Evolutionary conservation across 257 asterid genomes (phyloP).

Genomic region (Solanum paucissectum): DNA sequence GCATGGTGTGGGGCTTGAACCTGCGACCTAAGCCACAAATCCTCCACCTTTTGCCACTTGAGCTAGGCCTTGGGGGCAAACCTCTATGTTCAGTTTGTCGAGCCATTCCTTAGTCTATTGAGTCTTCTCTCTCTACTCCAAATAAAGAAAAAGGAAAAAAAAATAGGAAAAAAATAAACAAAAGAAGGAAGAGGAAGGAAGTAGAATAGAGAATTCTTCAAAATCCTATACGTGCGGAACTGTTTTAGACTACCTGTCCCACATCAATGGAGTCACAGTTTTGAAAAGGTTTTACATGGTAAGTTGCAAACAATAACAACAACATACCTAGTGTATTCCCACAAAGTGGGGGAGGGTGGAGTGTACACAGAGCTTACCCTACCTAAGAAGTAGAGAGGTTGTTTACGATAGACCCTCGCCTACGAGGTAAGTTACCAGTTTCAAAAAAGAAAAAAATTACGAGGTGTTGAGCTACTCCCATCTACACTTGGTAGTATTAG

Average conservation of each 20-base stretch:
- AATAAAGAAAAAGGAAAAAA: neutral
- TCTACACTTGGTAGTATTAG: neutral
- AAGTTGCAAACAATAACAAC: neutral
- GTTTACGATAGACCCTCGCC: neutral
- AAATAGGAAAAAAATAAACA: neutral
- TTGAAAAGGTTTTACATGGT: neutral
- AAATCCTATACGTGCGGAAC: neutral
- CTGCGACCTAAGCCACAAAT: too few species aligned
- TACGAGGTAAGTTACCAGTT: neutral
- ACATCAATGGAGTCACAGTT: neutral
- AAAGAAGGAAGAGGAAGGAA: neutral
- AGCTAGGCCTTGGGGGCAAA: too few species aligned
- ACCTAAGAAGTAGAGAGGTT: neutral
- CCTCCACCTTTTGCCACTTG: too few species aligned
- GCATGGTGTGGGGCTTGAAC: too few species aligned
- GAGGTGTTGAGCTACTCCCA: neutral
- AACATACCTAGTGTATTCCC: neutral
- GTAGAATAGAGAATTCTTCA: neutral
- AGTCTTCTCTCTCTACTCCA: neutral
- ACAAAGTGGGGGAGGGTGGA: neutral
- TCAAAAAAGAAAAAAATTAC: neutral
- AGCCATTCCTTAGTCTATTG: neutral
- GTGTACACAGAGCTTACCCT: neutral
- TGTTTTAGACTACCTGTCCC: neutral
- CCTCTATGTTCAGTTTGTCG: neutral